These are phyloP conservation scores for Beta macrorhiza DNA, from an alignment of 179 eudicot genomes.

Conservation along the genomic window DNA sequence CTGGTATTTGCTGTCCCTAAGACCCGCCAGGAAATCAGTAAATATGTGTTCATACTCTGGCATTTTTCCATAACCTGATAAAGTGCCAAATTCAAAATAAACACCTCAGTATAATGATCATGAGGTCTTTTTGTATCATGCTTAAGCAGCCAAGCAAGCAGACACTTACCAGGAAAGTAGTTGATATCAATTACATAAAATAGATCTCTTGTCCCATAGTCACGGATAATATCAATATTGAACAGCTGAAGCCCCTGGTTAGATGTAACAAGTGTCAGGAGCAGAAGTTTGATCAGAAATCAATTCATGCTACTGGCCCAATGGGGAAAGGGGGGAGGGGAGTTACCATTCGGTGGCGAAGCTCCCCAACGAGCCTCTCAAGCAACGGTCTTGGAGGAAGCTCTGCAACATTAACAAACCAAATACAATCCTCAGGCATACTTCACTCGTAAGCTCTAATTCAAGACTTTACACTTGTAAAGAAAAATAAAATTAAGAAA, in stretches of 20 bases:
- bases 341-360: slow-evolving; percentile 50
- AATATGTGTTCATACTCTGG: slow-evolving; percentile 60
- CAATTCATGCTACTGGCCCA: neutral
- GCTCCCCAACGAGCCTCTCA: slow-evolving; percentile 53
- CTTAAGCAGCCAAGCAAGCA: neutral
- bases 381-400: slow-evolving; percentile 52
- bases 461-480: neutral
- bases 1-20: slow-evolving; percentile 31
- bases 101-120: neutral
- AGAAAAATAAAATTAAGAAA: neutral
- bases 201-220: slow-evolving; percentile 52
- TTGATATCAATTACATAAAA: slow-evolving; percentile 65
- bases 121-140: neutral
- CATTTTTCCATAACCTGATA: slow-evolving; percentile 63
- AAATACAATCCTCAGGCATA: slow-evolving; percentile 3
- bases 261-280: slow-evolving; percentile 14
- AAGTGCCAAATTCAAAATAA: neutral
- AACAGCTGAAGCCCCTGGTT: slow-evolving; percentile 57
- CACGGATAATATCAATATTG: slow-evolving; percentile 61
- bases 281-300: neutral
- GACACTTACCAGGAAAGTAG: slow-evolving; percentile 58
- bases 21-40: slow-evolving; percentile 49
- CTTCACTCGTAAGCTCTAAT: neutral
- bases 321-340: neutral
- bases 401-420: slow-evolving; percentile 32